A percentile compares a stretch with the other conserved stretches of the same genome.
These are phyloP conservation scores for Mytilinidion resinicola DNA, from an alignment of 495 filamentous ascomycete genomes.

Conservation along the genomic window DNA sequence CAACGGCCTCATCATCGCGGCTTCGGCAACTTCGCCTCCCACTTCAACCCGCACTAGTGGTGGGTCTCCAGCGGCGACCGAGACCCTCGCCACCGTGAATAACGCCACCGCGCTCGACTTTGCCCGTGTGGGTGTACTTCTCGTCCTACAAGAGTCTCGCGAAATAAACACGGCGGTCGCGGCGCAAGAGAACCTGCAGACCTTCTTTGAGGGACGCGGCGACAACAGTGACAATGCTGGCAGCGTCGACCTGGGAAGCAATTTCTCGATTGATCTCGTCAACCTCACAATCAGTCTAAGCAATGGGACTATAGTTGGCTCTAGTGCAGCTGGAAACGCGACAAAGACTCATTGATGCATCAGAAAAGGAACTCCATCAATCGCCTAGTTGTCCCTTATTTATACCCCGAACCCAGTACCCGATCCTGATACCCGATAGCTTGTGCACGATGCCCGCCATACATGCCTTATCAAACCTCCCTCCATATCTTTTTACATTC, in stretches of 20 bases:
- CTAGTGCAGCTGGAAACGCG: neutral
- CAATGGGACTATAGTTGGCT: neutral
- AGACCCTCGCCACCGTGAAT: constrained; percentile 15
- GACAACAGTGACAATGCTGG: neutral
- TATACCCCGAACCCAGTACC: too few species aligned
- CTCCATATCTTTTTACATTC: too few species aligned
- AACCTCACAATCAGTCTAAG: neutral
- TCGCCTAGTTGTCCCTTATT: too few species aligned
- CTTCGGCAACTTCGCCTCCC: constrained; percentile 11
- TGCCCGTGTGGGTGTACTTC: constrained; percentile 57
- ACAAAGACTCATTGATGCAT: neutral
- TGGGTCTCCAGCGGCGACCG: constrained; percentile 32
- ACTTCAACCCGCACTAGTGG: neutral
- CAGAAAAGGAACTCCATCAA: too few species aligned
- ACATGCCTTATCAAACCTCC: too few species aligned
- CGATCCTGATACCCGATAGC: too few species aligned
- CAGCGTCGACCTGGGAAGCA: constrained; percentile 7
- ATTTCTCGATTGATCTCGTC: neutral
- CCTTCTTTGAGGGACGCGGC: constrained; percentile 36
- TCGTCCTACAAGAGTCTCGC: constrained; percentile 51
- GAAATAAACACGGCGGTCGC: constrained; percentile 45
- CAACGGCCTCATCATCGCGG: constrained; percentile 28
- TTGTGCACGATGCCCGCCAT: too few species aligned
- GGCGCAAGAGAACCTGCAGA: constrained; percentile 53
- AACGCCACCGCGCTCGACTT: constrained; percentile 56